These are phyloP conservation scores for Piloderma croceum DNA, from an alignment of 768 basidiomycete species.

Conservation along the genomic window DNA sequence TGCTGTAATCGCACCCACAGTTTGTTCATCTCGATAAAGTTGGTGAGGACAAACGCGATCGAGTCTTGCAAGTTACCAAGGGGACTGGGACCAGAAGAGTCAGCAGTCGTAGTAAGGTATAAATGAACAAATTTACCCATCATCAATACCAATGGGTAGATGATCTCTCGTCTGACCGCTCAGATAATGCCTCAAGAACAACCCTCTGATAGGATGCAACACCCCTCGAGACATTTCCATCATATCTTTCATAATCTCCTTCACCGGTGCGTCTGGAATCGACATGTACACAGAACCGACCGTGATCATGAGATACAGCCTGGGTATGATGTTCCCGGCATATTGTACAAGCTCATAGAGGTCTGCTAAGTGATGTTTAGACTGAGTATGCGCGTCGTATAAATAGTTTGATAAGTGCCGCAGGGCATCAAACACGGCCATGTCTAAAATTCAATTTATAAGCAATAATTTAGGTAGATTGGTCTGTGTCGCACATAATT, in stretches of 20 bases:
- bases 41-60: conserved; percentile 91
- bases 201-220: conserved; percentile 91
- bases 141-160: conserved; percentile 79
- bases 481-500: conserved; percentile 66
- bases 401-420: conserved; percentile 94
- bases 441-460: conserved; percentile 42
- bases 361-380: conserved; percentile 94
- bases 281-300: conserved; percentile 99
- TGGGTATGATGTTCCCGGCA: conserved; percentile 91
- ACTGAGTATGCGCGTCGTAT: conserved; percentile 89
- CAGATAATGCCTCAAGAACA: conserved; percentile 94
- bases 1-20: conserved; percentile 99
- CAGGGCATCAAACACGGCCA: conserved; percentile 97
- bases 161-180: conserved; percentile 95
- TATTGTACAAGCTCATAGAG: conserved; percentile 99
- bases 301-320: conserved; percentile 97
- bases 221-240: conserved; percentile 99
- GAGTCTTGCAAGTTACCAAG: conserved; percentile 91
- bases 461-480: conserved; percentile 4
- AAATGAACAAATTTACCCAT: conserved; percentile 77
- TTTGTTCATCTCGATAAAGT: conserved; percentile 99
- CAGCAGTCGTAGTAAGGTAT: conserved; percentile 2
- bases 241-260: conserved; percentile 99
- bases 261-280: conserved; percentile 91
- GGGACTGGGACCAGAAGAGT: conserved; percentile 45